Conservation (phyloP, 164 flowering plant genomes). For the Taxillus chinensis region DNA sequence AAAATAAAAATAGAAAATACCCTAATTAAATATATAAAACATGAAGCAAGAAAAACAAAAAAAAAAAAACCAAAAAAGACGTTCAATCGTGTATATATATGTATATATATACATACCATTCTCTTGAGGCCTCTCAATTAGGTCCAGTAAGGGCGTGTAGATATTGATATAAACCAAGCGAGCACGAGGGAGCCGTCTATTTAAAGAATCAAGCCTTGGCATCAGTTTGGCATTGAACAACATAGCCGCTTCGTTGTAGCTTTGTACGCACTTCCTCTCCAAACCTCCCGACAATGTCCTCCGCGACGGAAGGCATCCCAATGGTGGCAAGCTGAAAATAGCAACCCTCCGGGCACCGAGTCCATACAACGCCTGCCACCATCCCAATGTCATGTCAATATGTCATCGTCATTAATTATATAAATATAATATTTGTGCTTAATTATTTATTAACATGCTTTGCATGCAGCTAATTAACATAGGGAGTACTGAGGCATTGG, state of each 20-base stretch:
- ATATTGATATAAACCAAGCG: conserved; percentile 28
- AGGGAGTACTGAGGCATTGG: too few species aligned
- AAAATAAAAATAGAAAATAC: too few species aligned
- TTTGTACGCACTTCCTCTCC: conserved; percentile 18
- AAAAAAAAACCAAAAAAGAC: too few species aligned
- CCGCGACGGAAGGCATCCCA: conserved; percentile 36
- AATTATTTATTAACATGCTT: neutral
- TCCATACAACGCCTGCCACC: conserved; percentile 19
- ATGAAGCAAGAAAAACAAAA: too few species aligned
- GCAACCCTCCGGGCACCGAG: conserved; percentile 34
- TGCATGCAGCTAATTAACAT: too few species aligned
- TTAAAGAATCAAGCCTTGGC: conserved; percentile 5
- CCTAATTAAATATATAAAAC: too few species aligned
- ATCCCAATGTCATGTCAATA: too few species aligned
- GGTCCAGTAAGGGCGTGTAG: conserved; percentile 23
- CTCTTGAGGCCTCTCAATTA: conserved; percentile 21
- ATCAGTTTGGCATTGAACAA: conserved; percentile 23
- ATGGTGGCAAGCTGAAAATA: conserved; percentile 23
- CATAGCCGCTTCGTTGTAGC: conserved; percentile 18
- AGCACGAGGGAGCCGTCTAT: conserved; percentile 3
- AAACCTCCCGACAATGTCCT: conserved; percentile 35
- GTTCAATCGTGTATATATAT: too few species aligned
- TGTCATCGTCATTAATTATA: neutral
- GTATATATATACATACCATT: conserved; percentile 15
- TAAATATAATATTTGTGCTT: neutral